Conservation (phyloP, 2,329 filamentous ascomycete species). For the Aspergillus sojae region DNA sequence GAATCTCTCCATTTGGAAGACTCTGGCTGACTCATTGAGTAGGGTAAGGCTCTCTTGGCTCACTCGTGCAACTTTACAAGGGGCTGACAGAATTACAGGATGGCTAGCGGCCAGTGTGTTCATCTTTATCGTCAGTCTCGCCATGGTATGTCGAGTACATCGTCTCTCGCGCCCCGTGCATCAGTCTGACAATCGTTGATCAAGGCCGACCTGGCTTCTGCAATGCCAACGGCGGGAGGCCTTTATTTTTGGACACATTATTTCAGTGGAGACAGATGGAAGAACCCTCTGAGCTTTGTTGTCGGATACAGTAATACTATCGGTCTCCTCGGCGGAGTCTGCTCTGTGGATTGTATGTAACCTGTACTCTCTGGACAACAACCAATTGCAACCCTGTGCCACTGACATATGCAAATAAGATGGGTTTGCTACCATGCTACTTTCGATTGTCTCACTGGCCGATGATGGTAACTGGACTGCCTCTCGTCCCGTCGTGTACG, state of each 20-base stretch:
- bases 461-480: slow-evolving; percentile 60
- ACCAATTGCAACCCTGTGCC: slow-evolving; percentile 37
- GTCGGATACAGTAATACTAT: slow-evolving; percentile 65
- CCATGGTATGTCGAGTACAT: slow-evolving; percentile 52
- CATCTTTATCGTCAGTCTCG: slow-evolving; percentile 62
- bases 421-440: slow-evolving; percentile 33
- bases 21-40: slow-evolving; percentile 28
- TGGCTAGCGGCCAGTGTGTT: slow-evolving; percentile 61
- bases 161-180: neutral
- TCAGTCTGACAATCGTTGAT: slow-evolving; percentile 1
- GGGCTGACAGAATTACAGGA: slow-evolving; percentile 16
- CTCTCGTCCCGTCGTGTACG: slow-evolving; percentile 59
- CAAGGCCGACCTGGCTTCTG: slow-evolving; percentile 53
- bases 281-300: slow-evolving; percentile 62
- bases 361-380: neutral
- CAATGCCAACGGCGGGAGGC: slow-evolving; percentile 62
- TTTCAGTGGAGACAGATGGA: slow-evolving; percentile 57
- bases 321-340: slow-evolving; percentile 62
- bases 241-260: slow-evolving; percentile 64
- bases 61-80: neutral
- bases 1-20: neutral
- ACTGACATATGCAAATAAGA: slow-evolving; percentile 13
- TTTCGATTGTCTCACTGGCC: slow-evolving; percentile 60
- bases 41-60: neutral
- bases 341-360: slow-evolving; percentile 59